Evolutionary conservation across 108 stramenopile genomes (phyloP).

Genomic region (Fragilariopsis cylindrus): DNA sequence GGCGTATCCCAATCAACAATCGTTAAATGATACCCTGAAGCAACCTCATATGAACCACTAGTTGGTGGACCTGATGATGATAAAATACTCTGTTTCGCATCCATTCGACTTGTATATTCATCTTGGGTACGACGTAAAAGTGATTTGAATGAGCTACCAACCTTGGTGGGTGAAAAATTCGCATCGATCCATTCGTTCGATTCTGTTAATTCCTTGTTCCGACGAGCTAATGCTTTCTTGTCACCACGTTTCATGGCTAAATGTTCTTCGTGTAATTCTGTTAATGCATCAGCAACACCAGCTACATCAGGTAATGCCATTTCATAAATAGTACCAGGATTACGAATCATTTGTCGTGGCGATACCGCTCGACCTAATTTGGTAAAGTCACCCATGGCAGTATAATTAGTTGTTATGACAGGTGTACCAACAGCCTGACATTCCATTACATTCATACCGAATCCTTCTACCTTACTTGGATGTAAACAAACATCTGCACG

Average conservation of each 20-base stretch:
- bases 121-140: not conserved
- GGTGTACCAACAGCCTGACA: slow-evolving; percentile 32
- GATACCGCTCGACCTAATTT: slow-evolving; percentile 19
- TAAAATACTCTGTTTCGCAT: not conserved
- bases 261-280: slow-evolving; percentile 21
- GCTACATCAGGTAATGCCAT: slow-evolving; percentile 28
- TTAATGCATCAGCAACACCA: slow-evolving; percentile 24
- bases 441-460: slow-evolving; percentile 36
- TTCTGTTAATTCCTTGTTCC: not conserved
- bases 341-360: slow-evolving; percentile 9
- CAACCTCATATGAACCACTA: not conserved
- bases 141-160: not conserved
- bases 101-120: not conserved
- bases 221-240: not conserved
- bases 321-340: not conserved
- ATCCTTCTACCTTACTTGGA: slow-evolving; percentile 34
- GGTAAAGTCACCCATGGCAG: slow-evolving; percentile 33
- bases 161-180: not conserved
- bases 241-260: not conserved
- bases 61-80: not conserved
- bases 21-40: slow-evolving; percentile 12
- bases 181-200: slow-evolving; percentile 4
- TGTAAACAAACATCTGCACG: slow-evolving; percentile 31
- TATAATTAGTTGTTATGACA: slow-evolving; percentile 27
- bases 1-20: slow-evolving; percentile 31